Base-by-base conservation (phyloP, 129 eudicot genomes). In the Lonicera japonica region DNA sequence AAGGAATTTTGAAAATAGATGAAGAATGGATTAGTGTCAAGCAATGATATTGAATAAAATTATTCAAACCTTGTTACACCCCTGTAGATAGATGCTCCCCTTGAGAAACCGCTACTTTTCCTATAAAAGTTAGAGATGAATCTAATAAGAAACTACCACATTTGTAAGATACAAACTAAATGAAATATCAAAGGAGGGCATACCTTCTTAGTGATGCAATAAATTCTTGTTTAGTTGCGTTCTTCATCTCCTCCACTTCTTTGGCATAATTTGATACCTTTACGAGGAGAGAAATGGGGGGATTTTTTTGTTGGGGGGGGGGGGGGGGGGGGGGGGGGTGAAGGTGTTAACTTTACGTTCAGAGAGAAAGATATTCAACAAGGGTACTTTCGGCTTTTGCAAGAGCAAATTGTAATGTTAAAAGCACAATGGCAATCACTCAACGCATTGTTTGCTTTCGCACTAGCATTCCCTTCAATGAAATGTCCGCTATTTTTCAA, bases 181-280 rank as follows among this genome's bases (percentile, higher is more conserved):
- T 21, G 3, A 25, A 11, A 29, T 3, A 0, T 0, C 29, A 5
- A 18, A 25, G 25, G 38, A n/a, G 24, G 29, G n/a, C 38, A 48
- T 19, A 91, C 97, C 97, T 91, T 71, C 97, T 78, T 21, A 91
- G 77, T 0, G 97, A 91, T 8, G 97, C 97, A 10, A 91, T 87
- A 69, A 91, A 91, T 65, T 91, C 97, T 73, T 87, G 97, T 65
- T 82, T 87, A n/a, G 88, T 91, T 23, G 67, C 68, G 56, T 65
- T 70, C 75, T 91, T 91, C 97, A 87, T 91, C 40, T 87, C 95
- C 74, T 91, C 96, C 56, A 87, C 21, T 65, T 91, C 97, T 58
- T 79, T 79, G 16, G 84, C 55, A 66, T 91, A 91, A 19, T 64
- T 87, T 20, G 90, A 77, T 46, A 84, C 77, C 97, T 87, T 36